phyloP scores from a whole-genome alignment of 345 rosid species.

The Leavenworthia alabamica region DNA sequence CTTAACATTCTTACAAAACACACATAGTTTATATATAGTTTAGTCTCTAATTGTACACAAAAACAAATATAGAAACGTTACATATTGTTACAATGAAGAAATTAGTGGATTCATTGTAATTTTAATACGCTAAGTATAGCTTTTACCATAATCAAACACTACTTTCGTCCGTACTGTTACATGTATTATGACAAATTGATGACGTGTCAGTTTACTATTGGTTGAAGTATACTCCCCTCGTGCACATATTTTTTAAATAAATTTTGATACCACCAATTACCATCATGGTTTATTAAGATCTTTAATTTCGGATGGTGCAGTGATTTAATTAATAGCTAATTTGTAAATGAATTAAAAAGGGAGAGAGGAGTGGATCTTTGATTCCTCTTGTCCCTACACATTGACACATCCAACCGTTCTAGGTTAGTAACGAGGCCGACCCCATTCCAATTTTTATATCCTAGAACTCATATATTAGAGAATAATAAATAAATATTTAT shows the following conservation, averaged over 20 bases:
- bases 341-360: not conserved
- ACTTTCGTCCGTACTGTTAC: not conserved
- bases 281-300: constrained; percentile 11
- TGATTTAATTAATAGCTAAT: not conserved
- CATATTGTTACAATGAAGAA: not conserved
- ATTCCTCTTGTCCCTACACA: constrained; percentile 27
- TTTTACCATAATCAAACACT: not conserved
- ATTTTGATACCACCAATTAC: not conserved
- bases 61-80: constrained; percentile 2
- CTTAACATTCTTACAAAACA: constrained; percentile 45
- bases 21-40: not conserved
- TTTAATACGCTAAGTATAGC: not conserved
- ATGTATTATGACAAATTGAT: not conserved
- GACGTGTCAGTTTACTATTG: constrained; percentile 1
- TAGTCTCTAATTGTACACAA: constrained; percentile 26
- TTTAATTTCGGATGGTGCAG: constrained; percentile 8
- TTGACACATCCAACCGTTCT: constrained; percentile 9
- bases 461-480: constrained; percentile 16
- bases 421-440: constrained; percentile 18
- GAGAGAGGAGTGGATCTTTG: constrained; percentile 17
- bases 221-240: constrained; percentile 7
- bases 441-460: constrained; percentile 21
- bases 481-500: not conserved
- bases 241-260: not conserved
- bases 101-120: not conserved